phyloP scores from a whole-genome alignment of 768 basidiomycete species.

The Suillus brevipes region DNA sequence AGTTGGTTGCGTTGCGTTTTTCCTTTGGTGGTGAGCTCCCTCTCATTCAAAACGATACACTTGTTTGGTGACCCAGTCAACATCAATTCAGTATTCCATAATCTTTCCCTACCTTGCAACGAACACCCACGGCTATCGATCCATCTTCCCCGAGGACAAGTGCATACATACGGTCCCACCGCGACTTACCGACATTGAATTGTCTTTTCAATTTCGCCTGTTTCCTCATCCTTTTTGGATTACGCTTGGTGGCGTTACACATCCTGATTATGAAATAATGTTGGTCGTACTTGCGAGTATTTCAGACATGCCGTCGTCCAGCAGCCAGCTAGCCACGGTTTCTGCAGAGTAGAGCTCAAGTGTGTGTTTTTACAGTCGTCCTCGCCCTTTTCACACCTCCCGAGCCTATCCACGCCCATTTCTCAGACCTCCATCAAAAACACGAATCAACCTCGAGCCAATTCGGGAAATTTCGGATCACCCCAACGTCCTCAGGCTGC shows the following conservation, averaged over 20 bases:
- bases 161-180: not conserved
- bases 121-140: not conserved
- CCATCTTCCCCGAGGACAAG: not conserved
- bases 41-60: too few species aligned
- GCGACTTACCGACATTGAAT: not conserved
- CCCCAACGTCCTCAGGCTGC: not conserved
- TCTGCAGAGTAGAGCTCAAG: not conserved
- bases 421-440: not conserved
- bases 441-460: not conserved
- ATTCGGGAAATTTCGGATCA: not conserved
- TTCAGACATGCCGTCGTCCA: not conserved
- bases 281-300: not conserved
- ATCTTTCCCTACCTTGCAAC: too few species aligned
- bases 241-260: not conserved
- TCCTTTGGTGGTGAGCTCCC: not conserved
- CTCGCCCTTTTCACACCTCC: conserved; percentile 2
- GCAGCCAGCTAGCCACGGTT: not conserved
- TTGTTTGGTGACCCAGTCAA: not conserved
- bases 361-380: not conserved
- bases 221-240: not conserved
- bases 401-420: not conserved
- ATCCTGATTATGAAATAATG: not conserved
- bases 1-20: not conserved
- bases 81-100: not conserved
- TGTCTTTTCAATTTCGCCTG: not conserved